Evolutionary conservation across 257 asterid genomes (phyloP), one percentile per base, ranked within the genome.

Genomic region (Jaltomata sinuosa): DNA sequence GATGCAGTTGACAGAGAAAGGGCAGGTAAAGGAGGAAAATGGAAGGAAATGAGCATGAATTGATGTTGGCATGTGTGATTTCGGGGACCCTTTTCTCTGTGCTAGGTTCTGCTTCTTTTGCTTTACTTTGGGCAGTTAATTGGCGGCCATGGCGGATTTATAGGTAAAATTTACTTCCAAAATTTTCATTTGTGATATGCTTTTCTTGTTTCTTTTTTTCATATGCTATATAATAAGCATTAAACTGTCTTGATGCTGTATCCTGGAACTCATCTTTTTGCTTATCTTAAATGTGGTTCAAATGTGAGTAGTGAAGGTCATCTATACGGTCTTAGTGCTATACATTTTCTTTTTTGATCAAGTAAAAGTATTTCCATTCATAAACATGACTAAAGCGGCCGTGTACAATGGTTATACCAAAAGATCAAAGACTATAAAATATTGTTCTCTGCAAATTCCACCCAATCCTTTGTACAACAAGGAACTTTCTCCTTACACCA

Each of bases 61-160:
- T 97, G 94, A 86, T 94, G 87, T 86, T 97, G 92, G 97, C 98
- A 80, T 95, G 98, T 86, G 93, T 89, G 81, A 89, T 97, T 86
- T 91, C 98, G 6, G 99, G 98, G 89, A 84, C 95, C 79, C 93
- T 97, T 88, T 92, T 97, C 89, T 87, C 93, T 49, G 87, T 94
- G 88, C 90, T 97, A 34, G 91, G 94, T 83, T 89, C 94, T 29
- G 97, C 96, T 86, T 94, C 99, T 83, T 97, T 95, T 84, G 94
- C 86, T 81, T 87, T 97, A 88, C 98, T 95, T 69, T 97, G 99
- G 99, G 93, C 92, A 85, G 99, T 97, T 79, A 97, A 95, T 90
- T 97, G 99, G 99, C 89, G 99, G 84, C 99, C 99, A 6, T 97
- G 99, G 99, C 98, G 99, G 65, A 93, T 95, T 86, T 97, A 94